A percentile compares a stretch with the other conserved stretches of the same genome.
These are phyloP conservation scores for Linnemannia elongata DNA, from an alignment of 192 early-diverging fungal species.

Conservation along the genomic window DNA sequence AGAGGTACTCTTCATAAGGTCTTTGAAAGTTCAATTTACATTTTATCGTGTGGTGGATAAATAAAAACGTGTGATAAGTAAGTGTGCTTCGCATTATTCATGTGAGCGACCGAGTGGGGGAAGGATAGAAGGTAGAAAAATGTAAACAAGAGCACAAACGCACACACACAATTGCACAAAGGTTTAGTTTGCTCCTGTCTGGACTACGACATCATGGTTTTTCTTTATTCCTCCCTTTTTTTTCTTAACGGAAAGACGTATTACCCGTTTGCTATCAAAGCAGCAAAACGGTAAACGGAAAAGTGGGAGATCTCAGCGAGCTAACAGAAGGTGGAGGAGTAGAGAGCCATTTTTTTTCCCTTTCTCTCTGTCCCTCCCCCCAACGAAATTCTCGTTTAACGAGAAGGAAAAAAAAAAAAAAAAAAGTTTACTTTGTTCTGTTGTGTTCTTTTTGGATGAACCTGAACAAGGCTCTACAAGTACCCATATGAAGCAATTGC, in stretches of 20 bases:
- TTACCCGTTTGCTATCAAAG: neutral
- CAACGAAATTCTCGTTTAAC: neutral
- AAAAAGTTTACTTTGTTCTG: conserved; percentile 2
- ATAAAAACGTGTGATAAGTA: neutral
- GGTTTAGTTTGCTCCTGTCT: neutral
- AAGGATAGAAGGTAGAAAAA: neutral
- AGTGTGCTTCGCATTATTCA: neutral
- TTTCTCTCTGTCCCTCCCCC: neutral
- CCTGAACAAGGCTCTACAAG: neutral
- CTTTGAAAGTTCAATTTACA: neutral
- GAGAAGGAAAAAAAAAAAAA: neutral
- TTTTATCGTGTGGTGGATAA: neutral
- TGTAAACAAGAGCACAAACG: conserved; percentile 6
- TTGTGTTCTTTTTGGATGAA: neutral
- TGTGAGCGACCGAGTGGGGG: neutral
- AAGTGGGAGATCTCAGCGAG: neutral
- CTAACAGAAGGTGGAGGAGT: neutral
- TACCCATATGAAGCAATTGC: neutral
- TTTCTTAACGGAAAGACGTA: neutral
- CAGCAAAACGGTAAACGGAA: neutral
- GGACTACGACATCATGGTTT: neutral
- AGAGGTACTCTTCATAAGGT: neutral
- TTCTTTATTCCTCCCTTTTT: neutral
- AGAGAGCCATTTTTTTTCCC: neutral
- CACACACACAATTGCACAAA: neutral